phyloP scores from a whole-genome alignment of 148 eudicot species.

The Spergularia bocconei region DNA sequence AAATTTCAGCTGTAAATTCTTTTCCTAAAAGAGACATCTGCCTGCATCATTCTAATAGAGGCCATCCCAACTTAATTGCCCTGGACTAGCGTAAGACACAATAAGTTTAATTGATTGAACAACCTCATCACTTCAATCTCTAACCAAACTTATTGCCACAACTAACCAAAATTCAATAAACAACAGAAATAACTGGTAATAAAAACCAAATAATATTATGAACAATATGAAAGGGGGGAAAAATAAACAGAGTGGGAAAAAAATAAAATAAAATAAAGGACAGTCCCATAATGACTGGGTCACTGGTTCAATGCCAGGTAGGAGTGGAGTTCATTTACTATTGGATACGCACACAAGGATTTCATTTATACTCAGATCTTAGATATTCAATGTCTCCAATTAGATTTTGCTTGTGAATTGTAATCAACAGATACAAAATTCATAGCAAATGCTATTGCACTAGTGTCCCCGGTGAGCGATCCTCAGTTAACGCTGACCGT shows the following conservation, averaged over 20 bases:
- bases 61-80: conserved; percentile 4
- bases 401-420: conserved; percentile 14
- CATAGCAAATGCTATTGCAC: conserved; percentile 14
- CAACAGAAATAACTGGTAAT: neutral
- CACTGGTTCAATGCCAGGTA: conserved; percentile 19
- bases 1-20: neutral
- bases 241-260: neutral
- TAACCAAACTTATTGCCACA: neutral
- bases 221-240: neutral
- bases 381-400: conserved; percentile 24
- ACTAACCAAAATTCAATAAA: conserved; percentile 4
- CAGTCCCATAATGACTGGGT: conserved; percentile 21
- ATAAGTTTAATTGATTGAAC: conserved; percentile 18
- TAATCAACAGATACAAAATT: conserved; percentile 13
- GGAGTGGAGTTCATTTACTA: conserved; percentile 37
- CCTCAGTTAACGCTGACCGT: conserved; percentile 4
- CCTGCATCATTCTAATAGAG: conserved; percentile 19
- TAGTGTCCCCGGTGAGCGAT: conserved; percentile 12
- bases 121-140: neutral
- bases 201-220: neutral
- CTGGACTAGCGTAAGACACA: conserved; percentile 12
- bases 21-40: conserved; percentile 1
- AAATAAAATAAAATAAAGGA: neutral
- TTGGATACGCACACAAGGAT: conserved; percentile 22
- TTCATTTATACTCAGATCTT: conserved; percentile 19